Evolutionary conservation across 73 alveolate genomes (phyloP), one percentile per base, ranked within the genome.

Genomic region (Stentor coeruleus): DNA sequence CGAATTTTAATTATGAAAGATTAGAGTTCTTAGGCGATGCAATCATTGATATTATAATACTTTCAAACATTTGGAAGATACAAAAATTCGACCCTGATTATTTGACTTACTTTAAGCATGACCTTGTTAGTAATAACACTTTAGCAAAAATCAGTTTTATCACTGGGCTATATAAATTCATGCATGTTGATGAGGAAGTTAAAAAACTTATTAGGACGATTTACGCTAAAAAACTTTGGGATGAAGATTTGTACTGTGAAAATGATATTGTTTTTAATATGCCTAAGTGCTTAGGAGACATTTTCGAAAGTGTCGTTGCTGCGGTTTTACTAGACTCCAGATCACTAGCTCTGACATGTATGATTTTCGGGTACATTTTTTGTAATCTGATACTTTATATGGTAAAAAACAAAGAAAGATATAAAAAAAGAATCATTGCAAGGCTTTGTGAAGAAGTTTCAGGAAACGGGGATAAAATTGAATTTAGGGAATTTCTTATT

Each of bases 211-310:
- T 66, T 40, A 33, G 11, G 41, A 66, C 26, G 37, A 20, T 26
- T 33, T 20, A 11, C 20, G 39, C 2, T 33, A 20, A 66, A 37
- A 28, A 20, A 14, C 36, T 1, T 2, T 66, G 79, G 79, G 79
- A 66, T 20, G 79, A 66, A 20, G 79, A 66, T 33, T 33, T 66
- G 36, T 2, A 20, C 40, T 28, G 37, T 31, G n/a, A 20, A 20
- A 31, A 66, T 26, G 40, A 20, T 66, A 26, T 20, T 15, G n/a
- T 20, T 33, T 26, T 20, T 31, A 2, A 66, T 26, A 20, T 31
- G n/a, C 79, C 79, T 20, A 66, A 66, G 37, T 20, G n/a, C 33
- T 66, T 66, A 66, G 37, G 79, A 20, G 79, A 66, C 39, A 20
- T 20, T 40, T 66, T 66, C 11, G 79, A 66, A 66, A 31, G 40